phyloP scores from a whole-genome alignment of 78 protist genomes.

The Isochrysis galbana region DNA sequence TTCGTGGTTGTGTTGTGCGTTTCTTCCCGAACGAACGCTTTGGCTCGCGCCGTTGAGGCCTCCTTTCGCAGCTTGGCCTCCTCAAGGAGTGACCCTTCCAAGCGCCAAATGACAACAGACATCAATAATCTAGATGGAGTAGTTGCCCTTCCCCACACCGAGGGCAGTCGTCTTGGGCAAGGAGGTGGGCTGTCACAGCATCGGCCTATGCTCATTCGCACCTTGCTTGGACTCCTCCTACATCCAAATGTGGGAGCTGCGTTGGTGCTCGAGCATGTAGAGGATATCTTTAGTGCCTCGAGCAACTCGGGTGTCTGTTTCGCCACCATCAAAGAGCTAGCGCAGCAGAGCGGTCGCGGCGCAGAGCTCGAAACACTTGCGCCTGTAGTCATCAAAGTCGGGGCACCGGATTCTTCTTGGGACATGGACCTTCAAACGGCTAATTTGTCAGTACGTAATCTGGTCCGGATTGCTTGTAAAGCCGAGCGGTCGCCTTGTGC shows the following conservation, averaged over 20 bases:
- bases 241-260: slow-evolving; percentile 41
- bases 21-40: background rate
- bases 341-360: background rate
- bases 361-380: background rate
- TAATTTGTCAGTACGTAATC: too few species aligned
- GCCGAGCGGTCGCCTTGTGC: background rate
- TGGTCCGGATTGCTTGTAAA: background rate
- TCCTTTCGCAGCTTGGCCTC: too few species aligned
- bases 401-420: background rate
- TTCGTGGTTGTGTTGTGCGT: background rate
- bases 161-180: background rate
- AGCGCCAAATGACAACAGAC: background rate
- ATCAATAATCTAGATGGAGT: slow-evolving; percentile 34
- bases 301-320: background rate
- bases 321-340: background rate
- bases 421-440: background rate
- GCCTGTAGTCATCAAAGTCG: background rate
- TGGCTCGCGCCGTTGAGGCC: slow-evolving; percentile 16
- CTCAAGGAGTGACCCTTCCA: too few species aligned
- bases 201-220: background rate
- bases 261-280: slow-evolving; percentile 3
- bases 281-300: too few species aligned
- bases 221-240: background rate
- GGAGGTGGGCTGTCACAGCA: background rate
- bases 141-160: slow-evolving; percentile 31